Conservation (phyloP, 2,329 filamentous ascomycete species). For the Xylariaceae sp. region DNA sequence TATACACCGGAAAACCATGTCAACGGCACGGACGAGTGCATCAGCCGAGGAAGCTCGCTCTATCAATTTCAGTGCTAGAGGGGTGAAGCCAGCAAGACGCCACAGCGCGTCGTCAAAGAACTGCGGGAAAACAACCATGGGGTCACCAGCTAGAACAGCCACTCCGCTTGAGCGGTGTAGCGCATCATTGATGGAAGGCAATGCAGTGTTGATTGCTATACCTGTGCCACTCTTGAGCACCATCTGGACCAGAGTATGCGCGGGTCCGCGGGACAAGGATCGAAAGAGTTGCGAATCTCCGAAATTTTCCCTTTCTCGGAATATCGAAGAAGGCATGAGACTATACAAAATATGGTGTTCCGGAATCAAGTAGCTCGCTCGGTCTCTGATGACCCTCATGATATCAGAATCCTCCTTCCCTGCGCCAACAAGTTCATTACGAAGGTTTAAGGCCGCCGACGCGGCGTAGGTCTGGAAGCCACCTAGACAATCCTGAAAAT, state of each 20-base stretch:
- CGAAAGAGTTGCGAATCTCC: slow-evolving; percentile 72
- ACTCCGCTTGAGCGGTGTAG: slow-evolving; percentile 76
- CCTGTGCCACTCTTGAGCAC: slow-evolving; percentile 69
- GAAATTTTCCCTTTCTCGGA: slow-evolving; percentile 75
- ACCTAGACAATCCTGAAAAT: slow-evolving; percentile 93
- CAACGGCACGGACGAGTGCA: slow-evolving; percentile 68
- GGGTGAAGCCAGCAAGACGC: slow-evolving; percentile 86
- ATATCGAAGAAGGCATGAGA: slow-evolving; percentile 71
- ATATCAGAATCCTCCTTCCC: slow-evolving; percentile 91
- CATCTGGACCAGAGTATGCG: slow-evolving; percentile 61
- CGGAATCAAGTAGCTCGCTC: slow-evolving; percentile 74
- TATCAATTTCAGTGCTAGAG: slow-evolving; percentile 76
- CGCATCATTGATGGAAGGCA: slow-evolving; percentile 83
- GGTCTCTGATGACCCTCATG: slow-evolving; percentile 76
- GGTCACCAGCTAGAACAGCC: slow-evolving; percentile 74
- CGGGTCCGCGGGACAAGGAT: slow-evolving; percentile 67
- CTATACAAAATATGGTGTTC: slow-evolving; percentile 80
- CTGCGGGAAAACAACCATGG: slow-evolving; percentile 74
- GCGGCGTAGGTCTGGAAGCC: slow-evolving; percentile 95
- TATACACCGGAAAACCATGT: slow-evolving; percentile 80
- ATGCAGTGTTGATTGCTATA: slow-evolving; percentile 80
- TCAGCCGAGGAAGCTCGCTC: slow-evolving; percentile 68
- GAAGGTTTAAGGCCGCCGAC: slow-evolving; percentile 81
- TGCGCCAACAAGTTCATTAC: slow-evolving; percentile 84
- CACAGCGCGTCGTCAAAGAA: slow-evolving; percentile 88